Percentiles rank a stretch among this genome's conserved stretches.
Evolutionary conservation across 352 stramenopile genomes (phyloP).

Genomic region (Pythium graminicola): DNA sequence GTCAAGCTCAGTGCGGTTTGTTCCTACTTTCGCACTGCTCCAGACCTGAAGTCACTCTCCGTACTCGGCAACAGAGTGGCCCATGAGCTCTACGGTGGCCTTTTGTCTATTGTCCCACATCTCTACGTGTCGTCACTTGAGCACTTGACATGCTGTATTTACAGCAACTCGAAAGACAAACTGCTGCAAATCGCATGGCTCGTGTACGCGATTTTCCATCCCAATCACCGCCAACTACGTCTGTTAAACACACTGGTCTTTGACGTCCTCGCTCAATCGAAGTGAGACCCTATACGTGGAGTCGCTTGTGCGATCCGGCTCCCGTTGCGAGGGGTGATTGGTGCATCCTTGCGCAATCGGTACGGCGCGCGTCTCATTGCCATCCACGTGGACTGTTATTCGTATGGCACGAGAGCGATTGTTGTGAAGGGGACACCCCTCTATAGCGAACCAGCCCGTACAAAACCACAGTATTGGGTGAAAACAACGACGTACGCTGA

Average conservation of each 20-base stretch:
- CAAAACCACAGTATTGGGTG: not conserved
- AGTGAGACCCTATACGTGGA: not conserved
- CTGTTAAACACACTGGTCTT: not conserved
- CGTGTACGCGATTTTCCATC: slow-evolving; percentile 2
- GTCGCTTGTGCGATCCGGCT: not conserved
- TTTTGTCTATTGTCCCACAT: not conserved
- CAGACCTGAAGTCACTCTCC: not conserved
- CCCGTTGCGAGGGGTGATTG: slow-evolving; percentile 4
- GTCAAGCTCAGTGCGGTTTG: too few species aligned
- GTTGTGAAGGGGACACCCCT: not conserved
- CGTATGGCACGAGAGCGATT: not conserved
- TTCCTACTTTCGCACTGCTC: too few species aligned
- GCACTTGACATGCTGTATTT: not conserved
- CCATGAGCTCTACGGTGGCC: not conserved
- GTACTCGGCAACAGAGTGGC: not conserved
- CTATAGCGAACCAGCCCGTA: not conserved
- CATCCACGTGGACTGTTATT: not conserved
- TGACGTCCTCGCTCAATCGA: not conserved
- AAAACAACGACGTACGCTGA: not conserved
- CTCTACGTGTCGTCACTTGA: not conserved
- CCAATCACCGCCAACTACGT: not conserved
- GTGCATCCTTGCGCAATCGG: not conserved
- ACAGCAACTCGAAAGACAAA: not conserved
- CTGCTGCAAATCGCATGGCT: slow-evolving; percentile 2
- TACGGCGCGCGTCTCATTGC: not conserved